Conservation (phyloP, 257 asterid species). For the Buddleja alternifolia region DNA sequence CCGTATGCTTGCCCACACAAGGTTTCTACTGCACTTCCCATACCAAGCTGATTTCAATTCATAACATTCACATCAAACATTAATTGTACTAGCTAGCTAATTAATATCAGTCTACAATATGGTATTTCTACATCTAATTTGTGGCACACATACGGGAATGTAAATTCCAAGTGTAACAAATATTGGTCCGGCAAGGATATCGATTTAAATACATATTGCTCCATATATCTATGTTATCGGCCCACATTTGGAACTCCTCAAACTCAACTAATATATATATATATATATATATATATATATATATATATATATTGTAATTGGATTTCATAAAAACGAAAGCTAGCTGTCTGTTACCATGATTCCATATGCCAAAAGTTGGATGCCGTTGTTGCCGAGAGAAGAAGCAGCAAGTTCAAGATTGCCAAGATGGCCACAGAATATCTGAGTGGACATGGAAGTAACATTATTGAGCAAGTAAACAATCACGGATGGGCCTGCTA, state of each 20-base stretch:
- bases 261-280: too few species aligned
- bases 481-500: conserved; percentile 59
- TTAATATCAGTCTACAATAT: too few species aligned
- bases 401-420: conserved; percentile 67
- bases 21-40: conserved; percentile 88
- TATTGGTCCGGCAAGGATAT: too few species aligned
- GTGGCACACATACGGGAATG: too few species aligned
- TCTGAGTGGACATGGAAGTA: conserved; percentile 57
- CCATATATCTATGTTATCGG: too few species aligned
- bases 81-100: not conserved
- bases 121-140: too few species aligned
- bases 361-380: conserved; percentile 62
- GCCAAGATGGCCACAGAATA: conserved; percentile 69
- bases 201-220: too few species aligned
- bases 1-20: conserved; percentile 76
- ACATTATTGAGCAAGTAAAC: conserved; percentile 50
- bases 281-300: too few species aligned
- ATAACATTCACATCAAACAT: not conserved
- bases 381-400: conserved; percentile 54
- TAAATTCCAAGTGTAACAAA: too few species aligned
- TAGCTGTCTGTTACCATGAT: conserved; percentile 42
- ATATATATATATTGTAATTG: too few species aligned
- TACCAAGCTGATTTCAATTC: conserved; percentile 53
- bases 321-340: not conserved
- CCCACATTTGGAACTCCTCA: too few species aligned